Base-by-base conservation (phyloP, 1,284 basidiomycete genomes). In the Vanrija pseudolonga region DNA sequence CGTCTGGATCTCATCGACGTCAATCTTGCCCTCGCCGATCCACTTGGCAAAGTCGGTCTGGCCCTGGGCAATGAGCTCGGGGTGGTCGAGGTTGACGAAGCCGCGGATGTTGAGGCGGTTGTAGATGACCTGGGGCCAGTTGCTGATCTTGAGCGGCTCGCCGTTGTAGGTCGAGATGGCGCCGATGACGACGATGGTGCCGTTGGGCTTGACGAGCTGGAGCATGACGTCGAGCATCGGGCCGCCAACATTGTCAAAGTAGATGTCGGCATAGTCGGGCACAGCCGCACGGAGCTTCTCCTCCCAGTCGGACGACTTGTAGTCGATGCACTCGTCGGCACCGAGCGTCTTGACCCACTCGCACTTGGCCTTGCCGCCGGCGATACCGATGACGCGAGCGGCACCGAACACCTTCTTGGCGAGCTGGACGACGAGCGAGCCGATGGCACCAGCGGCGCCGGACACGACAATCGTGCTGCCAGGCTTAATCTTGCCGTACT, bases 321-420 rank as follows among this genome's bases (percentile, higher is more conserved):
- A 81, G 62, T 80, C 78, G 63, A 81, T 65, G n/a, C 76, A 77
- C 28, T 67, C 69, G 66, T 81, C 79, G 36, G 78, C 78, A 1
- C 78, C 78, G 47, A 79, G 69, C 23, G 72, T 71, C 47, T 77
- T 69, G 40, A 55, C 70, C 76, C 76, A 81, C 3, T 69, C 58
- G 62, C 77, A 78, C 71, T 81, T 81, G 43, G 77, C 76, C n/a
- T 69, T 64, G 4, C 77, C 76, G 32, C 80, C 80, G 0, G 79
- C 80, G 43, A 80, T 76, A 26, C 78, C 79, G 54, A 81, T 67
- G 50, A 81, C 79, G 36, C 72, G 72, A 49, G 66, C 64, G 59
- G 76, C 77, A 3, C 76, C 77, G 26, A 74, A 60, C 45, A 79
- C 61, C 20, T 74, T 63, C 55, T 76, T 75, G 40, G 72, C 72